Conservation (phyloP, 1,139 yeast genomes). For the Kluyveromyces sp. region DNA sequence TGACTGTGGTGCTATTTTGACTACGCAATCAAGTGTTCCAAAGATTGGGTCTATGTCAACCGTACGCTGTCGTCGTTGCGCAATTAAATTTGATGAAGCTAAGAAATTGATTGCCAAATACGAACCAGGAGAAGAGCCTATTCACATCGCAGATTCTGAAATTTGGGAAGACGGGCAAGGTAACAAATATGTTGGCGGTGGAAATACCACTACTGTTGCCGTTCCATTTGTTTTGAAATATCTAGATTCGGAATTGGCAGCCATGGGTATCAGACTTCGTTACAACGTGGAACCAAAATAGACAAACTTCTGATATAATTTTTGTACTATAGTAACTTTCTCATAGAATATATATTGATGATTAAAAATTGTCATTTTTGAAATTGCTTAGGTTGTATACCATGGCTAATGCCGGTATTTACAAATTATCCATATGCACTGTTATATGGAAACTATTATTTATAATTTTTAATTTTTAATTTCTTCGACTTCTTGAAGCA, state of each 20-base stretch:
- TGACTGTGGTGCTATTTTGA: conserved; percentile 84
- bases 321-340: conserved; percentile 3
- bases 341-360: conserved; percentile 3
- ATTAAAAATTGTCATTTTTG: neutral
- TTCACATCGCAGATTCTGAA: conserved; percentile 60
- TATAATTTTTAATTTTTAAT: too few relatives aligned
- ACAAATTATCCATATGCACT: too few relatives aligned
- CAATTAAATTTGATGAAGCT: conserved; percentile 50
- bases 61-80: conserved; percentile 87
- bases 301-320: neutral
- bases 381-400: neutral
- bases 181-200: conserved; percentile 84
- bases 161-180: conserved; percentile 99
- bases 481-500: too few relatives aligned
- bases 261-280: conserved; percentile 94
- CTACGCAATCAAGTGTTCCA: conserved; percentile 87
- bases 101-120: conserved; percentile 33
- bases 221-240: conserved; percentile 95
- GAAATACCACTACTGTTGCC: conserved; percentile 85
- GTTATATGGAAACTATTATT: too few relatives aligned
- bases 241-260: conserved; percentile 89
- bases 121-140: conserved; percentile 26
- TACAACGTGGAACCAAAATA: conserved; percentile 67
- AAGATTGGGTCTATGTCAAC: conserved; percentile 75
- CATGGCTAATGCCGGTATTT: too few relatives aligned